Evolutionary conservation across 129 eudicot genomes (phyloP), one percentile per base, ranked within the genome.

Genomic region (Calendula officinalis): DNA sequence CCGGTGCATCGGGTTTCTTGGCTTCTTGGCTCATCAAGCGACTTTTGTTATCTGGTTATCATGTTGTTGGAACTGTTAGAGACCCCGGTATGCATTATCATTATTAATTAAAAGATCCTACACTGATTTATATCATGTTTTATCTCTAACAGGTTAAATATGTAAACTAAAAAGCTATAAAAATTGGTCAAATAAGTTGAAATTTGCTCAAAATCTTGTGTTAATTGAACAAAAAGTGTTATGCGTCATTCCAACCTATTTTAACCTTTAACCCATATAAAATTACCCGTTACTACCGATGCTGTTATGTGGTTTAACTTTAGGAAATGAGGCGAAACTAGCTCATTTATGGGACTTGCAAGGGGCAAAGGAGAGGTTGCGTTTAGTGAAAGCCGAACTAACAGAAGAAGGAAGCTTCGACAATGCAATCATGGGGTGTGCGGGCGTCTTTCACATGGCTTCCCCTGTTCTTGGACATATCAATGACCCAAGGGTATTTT

Each of bases 21-120:
- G 97, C 97, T 40, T 90, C 97, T 49, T 90, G 97, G 97, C 82
- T 90, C 44, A 78, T 90, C 81, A 90, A 90, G 76, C 84, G 89
- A 39, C 83, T 90, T 43, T 80, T 90, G 64, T 65, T 63, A 27
- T 84, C 83, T 4, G 97, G 97, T n/a, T 90, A 90, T 74, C 84
- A 75, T 72, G 92, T 90, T 62, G 61, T 66, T 49, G 97, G 95
- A 54, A 90, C 97, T 3, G 97, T 90, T 16, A 77, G 97, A 64
- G 89, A 90, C 69, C 95, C 95, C 53, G 89, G 97, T 90, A 30
- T 41, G 66, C 46, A 13, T 43, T 1, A 3, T 43, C n/a, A 22
- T 22, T 22, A n/a, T 22, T 22, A 22, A 22, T 22, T 22, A 22
- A 0, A 22, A 22, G 30, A 22, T 22, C 30, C 30, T 22, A 22